These are phyloP conservation scores for Talaromyces sp. DNA, from an alignment of 2,329 filamentous ascomycete genomes.

Conservation along the genomic window DNA sequence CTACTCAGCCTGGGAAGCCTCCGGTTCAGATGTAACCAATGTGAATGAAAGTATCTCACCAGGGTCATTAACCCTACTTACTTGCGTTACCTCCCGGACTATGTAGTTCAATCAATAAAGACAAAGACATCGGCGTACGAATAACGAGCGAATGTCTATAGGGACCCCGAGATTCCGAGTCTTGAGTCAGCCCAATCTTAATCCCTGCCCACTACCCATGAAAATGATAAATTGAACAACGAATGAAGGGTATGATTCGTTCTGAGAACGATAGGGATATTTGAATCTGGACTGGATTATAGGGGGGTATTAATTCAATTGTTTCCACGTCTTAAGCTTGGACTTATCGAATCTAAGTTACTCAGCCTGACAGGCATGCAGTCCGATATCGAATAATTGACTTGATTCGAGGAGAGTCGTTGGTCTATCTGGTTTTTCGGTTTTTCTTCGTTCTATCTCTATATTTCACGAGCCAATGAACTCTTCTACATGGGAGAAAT, in stretches of 20 bases:
- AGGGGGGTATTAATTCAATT: no score
- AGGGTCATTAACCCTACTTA: neutral
- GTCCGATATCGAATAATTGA: neutral
- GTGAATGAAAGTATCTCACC: no score
- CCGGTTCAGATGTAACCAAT: no score
- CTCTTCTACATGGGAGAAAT: neutral
- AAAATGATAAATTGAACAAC: neutral
- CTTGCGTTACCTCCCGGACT: neutral
- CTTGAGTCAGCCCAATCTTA: neutral
- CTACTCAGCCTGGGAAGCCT: no score
- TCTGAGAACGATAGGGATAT: neutral
- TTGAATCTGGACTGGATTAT: neutral
- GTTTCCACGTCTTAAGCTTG: neutral
- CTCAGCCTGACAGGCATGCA: neutral
- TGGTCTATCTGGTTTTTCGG: neutral
- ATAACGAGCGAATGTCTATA: neutral
- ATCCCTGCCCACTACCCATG: neutral
- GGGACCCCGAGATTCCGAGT: neutral
- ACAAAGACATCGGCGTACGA: neutral
- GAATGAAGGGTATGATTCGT: neutral
- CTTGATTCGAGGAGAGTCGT: neutral
- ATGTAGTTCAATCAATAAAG: neutral
- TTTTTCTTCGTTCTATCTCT: neutral
- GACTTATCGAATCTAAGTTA: neutral
- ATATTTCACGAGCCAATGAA: neutral